phyloP scores from a whole-genome alignment of 2,329 filamentous ascomycete species.

The Metarhizium rileyi region DNA sequence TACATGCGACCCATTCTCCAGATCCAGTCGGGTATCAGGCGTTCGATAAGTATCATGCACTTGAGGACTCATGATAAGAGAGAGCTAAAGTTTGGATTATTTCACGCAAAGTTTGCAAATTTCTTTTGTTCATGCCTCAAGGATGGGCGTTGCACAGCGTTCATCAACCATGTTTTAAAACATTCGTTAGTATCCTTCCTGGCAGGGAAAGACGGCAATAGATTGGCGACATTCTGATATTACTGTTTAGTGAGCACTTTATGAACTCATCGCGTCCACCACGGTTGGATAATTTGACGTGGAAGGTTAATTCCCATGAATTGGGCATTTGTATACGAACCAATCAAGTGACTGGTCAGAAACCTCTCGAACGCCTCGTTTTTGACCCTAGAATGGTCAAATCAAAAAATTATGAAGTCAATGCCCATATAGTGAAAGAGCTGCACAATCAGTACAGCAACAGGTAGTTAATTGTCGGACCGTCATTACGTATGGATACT shows the following conservation, averaged over 20 bases:
- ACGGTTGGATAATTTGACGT: not conserved
- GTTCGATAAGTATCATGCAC: conserved; percentile 2
- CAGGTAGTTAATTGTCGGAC: not conserved
- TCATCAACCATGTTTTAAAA: not conserved
- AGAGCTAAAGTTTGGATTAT: not conserved
- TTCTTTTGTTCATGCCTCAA: not conserved
- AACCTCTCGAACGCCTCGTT: not conserved
- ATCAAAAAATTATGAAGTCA: not conserved
- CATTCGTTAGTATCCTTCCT: not conserved
- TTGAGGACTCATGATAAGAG: not conserved
- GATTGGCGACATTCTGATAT: not conserved
- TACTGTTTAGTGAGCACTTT: not conserved
- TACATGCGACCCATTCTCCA: not conserved
- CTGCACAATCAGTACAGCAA: not conserved
- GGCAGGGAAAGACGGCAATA: not conserved
- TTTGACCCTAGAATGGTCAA: not conserved
- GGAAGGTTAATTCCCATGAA: not conserved
- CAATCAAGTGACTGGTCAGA: not conserved
- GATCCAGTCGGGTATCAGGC: not conserved
- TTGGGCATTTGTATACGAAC: not conserved
- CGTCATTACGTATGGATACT: not conserved
- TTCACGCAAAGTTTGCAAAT: not conserved
- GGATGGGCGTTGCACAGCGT: not conserved
- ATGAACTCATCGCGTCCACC: not conserved
- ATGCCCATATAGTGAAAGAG: not conserved